phyloP scores from a whole-genome alignment of 2,329 filamentous ascomycete species.

The Sporothrix curviconia region DNA sequence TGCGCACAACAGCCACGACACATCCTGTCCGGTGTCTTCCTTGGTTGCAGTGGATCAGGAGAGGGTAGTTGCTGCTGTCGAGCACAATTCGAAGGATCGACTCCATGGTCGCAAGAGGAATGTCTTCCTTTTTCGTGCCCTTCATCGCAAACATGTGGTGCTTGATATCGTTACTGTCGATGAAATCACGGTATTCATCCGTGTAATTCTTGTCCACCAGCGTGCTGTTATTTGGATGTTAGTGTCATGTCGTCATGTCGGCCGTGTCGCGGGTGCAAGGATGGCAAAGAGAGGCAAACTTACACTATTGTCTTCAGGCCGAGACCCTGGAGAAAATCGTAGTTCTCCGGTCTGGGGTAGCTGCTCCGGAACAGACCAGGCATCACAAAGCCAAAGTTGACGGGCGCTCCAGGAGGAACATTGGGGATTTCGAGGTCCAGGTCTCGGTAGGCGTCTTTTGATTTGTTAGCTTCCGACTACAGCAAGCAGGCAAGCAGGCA shows the following conservation, averaged over 20 bases:
- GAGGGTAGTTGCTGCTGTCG: constrained; percentile 66
- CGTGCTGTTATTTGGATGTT: constrained; percentile 41
- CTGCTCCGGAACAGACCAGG: constrained; percentile 74
- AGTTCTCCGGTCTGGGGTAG: constrained; percentile 67
- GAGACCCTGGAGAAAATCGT: constrained; percentile 60
- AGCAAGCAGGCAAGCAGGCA: no score
- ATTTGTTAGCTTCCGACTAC: not conserved
- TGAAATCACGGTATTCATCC: constrained; percentile 52
- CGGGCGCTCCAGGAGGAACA: constrained; percentile 36
- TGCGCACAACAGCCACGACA: constrained; percentile 73
- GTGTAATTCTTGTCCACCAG: constrained; percentile 57
- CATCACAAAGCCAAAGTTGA: constrained; percentile 71
- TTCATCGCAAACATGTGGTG: constrained; percentile 72
- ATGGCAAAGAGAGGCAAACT: constrained; percentile 26
- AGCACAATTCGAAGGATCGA: constrained; percentile 65
- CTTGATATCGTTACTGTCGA: constrained; percentile 58
- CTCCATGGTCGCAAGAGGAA: constrained; percentile 60
- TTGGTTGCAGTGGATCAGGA: constrained; percentile 89
- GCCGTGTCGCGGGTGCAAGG: no score
- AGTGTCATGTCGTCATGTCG: no score
- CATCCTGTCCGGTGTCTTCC: constrained; percentile 90
- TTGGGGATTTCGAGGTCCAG: not conserved
- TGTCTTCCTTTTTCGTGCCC: constrained; percentile 78
- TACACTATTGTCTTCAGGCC: constrained; percentile 75
- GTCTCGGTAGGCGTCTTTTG: not conserved